These are phyloP conservation scores for Epichloe typhina DNA, from an alignment of 2,329 filamentous ascomycete genomes.

Conservation along the genomic window DNA sequence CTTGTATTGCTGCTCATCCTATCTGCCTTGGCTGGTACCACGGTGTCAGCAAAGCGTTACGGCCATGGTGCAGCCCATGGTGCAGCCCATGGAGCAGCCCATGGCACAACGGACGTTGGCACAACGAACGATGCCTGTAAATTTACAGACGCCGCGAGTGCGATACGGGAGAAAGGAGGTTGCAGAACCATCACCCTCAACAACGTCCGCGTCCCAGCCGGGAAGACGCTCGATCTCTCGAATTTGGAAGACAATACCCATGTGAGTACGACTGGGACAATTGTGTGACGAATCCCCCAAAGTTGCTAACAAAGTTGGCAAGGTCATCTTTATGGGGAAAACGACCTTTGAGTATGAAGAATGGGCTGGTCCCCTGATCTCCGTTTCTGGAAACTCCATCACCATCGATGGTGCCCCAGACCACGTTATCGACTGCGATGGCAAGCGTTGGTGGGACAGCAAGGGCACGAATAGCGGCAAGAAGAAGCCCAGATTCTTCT, in stretches of 20 bases:
- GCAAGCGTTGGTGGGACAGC: constrained; percentile 47
- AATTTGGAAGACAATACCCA: background rate
- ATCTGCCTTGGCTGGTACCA: background rate
- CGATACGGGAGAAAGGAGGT: background rate
- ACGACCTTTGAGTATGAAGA: background rate
- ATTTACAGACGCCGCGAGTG: background rate
- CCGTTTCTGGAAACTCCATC: background rate
- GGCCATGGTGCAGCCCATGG: no score
- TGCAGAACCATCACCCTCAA: background rate
- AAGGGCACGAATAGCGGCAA: constrained; percentile 45
- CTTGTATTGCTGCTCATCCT: background rate
- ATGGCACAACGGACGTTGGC: no score
- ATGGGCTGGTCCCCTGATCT: background rate
- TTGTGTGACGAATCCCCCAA: background rate
- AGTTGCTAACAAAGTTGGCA: background rate
- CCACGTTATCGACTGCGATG: constrained; percentile 40
- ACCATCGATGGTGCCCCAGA: background rate
- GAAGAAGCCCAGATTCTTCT: constrained; percentile 50
- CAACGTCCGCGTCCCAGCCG: background rate
- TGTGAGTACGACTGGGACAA: background rate
- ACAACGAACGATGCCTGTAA: background rate
- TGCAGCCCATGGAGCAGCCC: background rate
- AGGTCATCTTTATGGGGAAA: background rate
- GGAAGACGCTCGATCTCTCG: background rate
- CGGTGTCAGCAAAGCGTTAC: background rate